These are phyloP conservation scores for Monilinia fructicola DNA, from an alignment of 2,329 filamentous ascomycete genomes.

Conservation along the genomic window DNA sequence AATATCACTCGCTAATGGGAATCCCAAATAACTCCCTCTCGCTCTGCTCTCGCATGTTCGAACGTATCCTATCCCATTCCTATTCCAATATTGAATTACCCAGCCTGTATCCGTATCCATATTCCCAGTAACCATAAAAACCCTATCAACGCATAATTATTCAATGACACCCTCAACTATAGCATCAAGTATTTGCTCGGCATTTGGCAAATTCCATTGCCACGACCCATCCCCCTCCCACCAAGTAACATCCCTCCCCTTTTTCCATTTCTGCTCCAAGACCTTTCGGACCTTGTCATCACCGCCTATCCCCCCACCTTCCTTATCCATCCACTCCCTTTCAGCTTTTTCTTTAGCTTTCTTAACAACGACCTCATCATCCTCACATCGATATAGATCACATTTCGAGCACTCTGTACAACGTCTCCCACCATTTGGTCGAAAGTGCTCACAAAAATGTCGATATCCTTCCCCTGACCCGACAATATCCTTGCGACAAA, in stretches of 20 bases:
- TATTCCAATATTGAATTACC: conserved; percentile 12
- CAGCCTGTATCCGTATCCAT: conserved; percentile 1
- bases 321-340: conserved; percentile 65
- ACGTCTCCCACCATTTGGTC: conserved; percentile 70
- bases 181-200: conserved; percentile 38
- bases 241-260: conserved; percentile 30
- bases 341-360: conserved; percentile 72
- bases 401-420: conserved; percentile 81
- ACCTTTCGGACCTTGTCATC: conserved; percentile 57
- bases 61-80: neutral
- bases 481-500: conserved; percentile 79
- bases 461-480: conserved; percentile 72
- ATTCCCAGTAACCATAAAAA: neutral
- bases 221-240: conserved; percentile 30
- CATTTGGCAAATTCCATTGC: conserved; percentile 36
- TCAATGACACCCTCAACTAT: conserved; percentile 40
- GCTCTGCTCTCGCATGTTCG: neutral
- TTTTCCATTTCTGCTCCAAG: conserved; percentile 51
- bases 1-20: conserved; percentile 10
- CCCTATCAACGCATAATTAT: conserved; percentile 8
- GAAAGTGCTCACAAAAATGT: conserved; percentile 96
- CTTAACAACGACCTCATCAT: conserved; percentile 67
- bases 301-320: conserved; percentile 56
- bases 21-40: conserved; percentile 12
- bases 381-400: conserved; percentile 70